Evolutionary conservation across 352 stramenopile genomes (phyloP), one percentile per base, ranked within the genome.

Genomic region (Phytophthora cryptogea): DNA sequence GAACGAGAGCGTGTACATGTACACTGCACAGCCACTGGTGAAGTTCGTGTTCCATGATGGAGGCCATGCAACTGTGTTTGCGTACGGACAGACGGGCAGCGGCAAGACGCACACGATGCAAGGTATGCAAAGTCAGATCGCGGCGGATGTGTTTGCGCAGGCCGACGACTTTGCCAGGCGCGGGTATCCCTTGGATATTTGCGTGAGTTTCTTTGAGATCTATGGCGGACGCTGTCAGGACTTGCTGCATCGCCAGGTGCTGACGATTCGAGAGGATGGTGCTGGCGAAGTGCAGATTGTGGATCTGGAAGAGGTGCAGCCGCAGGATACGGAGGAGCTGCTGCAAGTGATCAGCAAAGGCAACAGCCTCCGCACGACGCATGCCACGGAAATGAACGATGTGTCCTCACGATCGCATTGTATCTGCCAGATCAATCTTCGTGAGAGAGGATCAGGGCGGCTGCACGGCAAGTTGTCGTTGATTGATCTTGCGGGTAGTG

Each of bases 191-290:
- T 56, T 98, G 31, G 82, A 89, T 32, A 86, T 98, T 8, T 92
- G 85, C 42, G 84, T 98, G 46, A 97, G 89, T 31, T 97, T 98
- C 33, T 99, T 98, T 61, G 97, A 99, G 77, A 98, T 99, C 41
- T 99, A 99, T 54, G 95, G 96, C 0, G 95, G 95, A 40, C 96
- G 97, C 28, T 92, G 97, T 23, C 95, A 98, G 45, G 97, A 99
- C 68, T 66, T 99, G 16, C 70, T 99, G 36, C 79, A 87, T 52
- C 83, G 93, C 32, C 94, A 95, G 49, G 71, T 80, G 9, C 80
- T 98, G 13, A 97, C 89, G 41, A 97, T 97, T 63, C 83, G 97
- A 3, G 95, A 98, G 77, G 95, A 99, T 69, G 92, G 88, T 2
- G 86, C 86, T 35, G 93, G 95, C 10, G 89, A 97, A 67, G 96